Evolutionary conservation across 805 yeast species (phyloP), one percentile per base, ranked within the genome.

Genomic region (Saccharomycopsis javanensis): DNA sequence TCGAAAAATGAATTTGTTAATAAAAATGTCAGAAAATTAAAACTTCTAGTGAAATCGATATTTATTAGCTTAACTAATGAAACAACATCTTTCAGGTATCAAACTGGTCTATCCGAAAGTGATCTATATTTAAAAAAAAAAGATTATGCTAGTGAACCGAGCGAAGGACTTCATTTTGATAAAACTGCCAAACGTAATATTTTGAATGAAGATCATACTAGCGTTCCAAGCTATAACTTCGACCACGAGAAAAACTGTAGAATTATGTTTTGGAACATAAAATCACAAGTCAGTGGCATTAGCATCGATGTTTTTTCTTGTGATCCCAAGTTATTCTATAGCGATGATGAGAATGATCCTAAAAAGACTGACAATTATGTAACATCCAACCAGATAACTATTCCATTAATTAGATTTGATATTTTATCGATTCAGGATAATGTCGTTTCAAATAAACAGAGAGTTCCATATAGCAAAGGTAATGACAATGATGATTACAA

Each of bases 371-470:
- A 42, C 23, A 20, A 10, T 25, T 42, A 7, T 23, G n/a, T 42
- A 6, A 23, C 11, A n/a, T 42, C 48, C 13, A 42, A 42, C 23
- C 15, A 18, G 25, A 42, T 42, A 20, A 42, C 23, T 20, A 42
- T 42, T 10, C 48, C 48, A 20, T 8, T n/a, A 4, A 7, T 42
- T 8, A 42, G 23, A 5, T 20, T 42, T 10, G 23, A 20, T 20
- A 23, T 42, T n/a, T 42, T 20, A 42, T 42, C 48, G 4, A 20
- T 42, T 42, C 48, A 42, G 25, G 27, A 42, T 20, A 51, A 51
- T 6, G 23, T 8, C 5, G 45, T 66, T 1, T 67, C 72, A 4
- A 76, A 73, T 59, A 66, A 66, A 10, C 65, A 71, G 15, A 64
- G 67, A n/a, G 55, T 62, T 3, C 64, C 63, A 16, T 61, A 27